These are phyloP conservation scores for Beverwykella pulmonaria DNA, from an alignment of 495 filamentous ascomycete genomes.

Conservation along the genomic window DNA sequence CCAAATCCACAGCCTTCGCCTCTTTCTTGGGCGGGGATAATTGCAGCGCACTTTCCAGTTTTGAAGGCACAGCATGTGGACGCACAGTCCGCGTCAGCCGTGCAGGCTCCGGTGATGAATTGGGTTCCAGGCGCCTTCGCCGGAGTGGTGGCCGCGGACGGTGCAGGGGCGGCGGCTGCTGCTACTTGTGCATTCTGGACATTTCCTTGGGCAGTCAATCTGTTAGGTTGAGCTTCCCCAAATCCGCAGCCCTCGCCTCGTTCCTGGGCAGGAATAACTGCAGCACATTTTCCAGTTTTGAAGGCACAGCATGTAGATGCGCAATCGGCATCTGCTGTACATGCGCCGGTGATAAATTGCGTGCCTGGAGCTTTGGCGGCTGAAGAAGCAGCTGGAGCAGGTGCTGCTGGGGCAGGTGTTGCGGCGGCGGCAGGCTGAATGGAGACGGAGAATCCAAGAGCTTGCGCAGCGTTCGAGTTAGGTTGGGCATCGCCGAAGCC, in stretches of 20 bases:
- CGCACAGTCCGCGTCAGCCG: slow-evolving; percentile 39
- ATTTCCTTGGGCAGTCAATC: slow-evolving; percentile 3
- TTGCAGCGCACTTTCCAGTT: slow-evolving; percentile 41
- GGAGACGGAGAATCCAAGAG: slow-evolving; percentile 9
- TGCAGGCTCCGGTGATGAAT: slow-evolving; percentile 42
- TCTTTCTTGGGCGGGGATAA: slow-evolving; percentile 43
- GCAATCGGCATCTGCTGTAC: slow-evolving; percentile 39
- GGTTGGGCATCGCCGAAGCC: slow-evolving; percentile 43
- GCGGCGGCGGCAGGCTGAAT: not conserved
- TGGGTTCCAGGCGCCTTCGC: slow-evolving; percentile 22
- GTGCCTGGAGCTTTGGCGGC: slow-evolving; percentile 7
- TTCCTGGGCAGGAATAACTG: slow-evolving; percentile 42
- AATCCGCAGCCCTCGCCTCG: slow-evolving; percentile 47
- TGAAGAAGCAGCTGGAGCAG: slow-evolving; percentile 4
- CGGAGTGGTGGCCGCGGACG: not conserved
- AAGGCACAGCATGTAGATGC: slow-evolving; percentile 40
- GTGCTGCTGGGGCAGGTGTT: not conserved
- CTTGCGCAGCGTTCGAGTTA: slow-evolving; percentile 38
- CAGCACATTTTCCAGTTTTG: slow-evolving; percentile 42
- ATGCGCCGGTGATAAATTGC: slow-evolving; percentile 42
- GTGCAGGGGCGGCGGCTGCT: not conserved
- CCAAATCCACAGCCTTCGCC: slow-evolving; percentile 48
- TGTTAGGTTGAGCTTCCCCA: slow-evolving; percentile 39
- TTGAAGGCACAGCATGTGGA: slow-evolving; percentile 40
- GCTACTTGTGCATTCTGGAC: not conserved